Evolutionary conservation across 2,329 filamentous ascomycete species (phyloP).

Genomic region (Podosphaera fusca): DNA sequence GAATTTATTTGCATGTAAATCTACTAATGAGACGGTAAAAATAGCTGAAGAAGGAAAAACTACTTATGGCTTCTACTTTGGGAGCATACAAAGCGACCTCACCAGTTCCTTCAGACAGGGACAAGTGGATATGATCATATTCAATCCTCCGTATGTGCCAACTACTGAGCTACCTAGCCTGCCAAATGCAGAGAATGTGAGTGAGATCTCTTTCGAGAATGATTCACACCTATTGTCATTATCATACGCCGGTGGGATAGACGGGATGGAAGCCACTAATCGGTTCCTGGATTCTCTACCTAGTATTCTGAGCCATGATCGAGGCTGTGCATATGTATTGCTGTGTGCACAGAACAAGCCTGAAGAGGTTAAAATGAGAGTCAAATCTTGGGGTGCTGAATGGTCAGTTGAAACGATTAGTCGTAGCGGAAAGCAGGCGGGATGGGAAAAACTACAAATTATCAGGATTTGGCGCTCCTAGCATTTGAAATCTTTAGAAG

Average conservation of each 20-base stretch:
- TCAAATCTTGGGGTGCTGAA: slow-evolving; percentile 29
- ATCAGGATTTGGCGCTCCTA: slow-evolving; percentile 46
- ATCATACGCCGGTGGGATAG: slow-evolving; percentile 67
- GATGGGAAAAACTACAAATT: slow-evolving; percentile 86
- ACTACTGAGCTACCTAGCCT: slow-evolving; percentile 47
- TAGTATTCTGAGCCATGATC: slow-evolving; percentile 29
- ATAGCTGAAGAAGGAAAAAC: slow-evolving; percentile 21
- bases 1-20: slow-evolving; percentile 60
- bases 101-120: slow-evolving; percentile 32
- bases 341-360: slow-evolving; percentile 83
- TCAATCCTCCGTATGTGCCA: slow-evolving; percentile 94
- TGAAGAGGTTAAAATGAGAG: slow-evolving; percentile 40
- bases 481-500: no score
- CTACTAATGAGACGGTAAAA: slow-evolving; percentile 45
- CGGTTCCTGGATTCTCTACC: slow-evolving; percentile 51
- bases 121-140: slow-evolving; percentile 63
- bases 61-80: slow-evolving; percentile 32
- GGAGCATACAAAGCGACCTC: slow-evolving; percentile 48
- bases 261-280: slow-evolving; percentile 89
- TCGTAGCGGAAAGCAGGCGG: slow-evolving; percentile 63
- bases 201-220: slow-evolving; percentile 35
- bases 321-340: slow-evolving; percentile 72
- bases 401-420: slow-evolving; percentile 66
- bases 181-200: slow-evolving; percentile 13
- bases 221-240: slow-evolving; percentile 68